phyloP scores from a whole-genome alignment of 2,329 filamentous ascomycete species.

The Chaetomium strumarium region DNA sequence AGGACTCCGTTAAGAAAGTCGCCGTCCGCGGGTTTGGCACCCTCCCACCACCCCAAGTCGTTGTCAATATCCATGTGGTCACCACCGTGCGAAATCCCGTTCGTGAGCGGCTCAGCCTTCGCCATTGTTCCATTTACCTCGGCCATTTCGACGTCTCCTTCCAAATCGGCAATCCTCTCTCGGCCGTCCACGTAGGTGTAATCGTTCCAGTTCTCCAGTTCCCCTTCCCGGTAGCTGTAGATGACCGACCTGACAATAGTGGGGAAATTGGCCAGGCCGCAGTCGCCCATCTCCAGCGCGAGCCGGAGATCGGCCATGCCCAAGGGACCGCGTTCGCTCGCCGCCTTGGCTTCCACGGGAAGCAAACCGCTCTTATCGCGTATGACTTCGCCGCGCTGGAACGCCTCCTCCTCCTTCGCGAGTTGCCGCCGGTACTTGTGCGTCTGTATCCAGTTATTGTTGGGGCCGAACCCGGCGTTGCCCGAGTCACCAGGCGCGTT shows the following conservation, averaged over 20 bases:
- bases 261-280: conserved; percentile 71
- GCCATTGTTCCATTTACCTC: conserved; percentile 29
- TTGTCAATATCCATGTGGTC: conserved; percentile 57
- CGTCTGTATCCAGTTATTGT: conserved; percentile 69
- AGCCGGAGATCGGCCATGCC: conserved; percentile 74
- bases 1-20: conserved; percentile 50
- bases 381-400: conserved; percentile 64
- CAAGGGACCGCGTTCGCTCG: conserved; percentile 63
- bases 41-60: conserved; percentile 59
- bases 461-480: conserved; percentile 57
- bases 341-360: conserved; percentile 73
- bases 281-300: conserved; percentile 68
- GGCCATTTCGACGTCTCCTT: conserved; percentile 30
- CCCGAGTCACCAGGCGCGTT: conserved; percentile 60
- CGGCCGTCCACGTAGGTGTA: conserved; percentile 47
- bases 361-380: conserved; percentile 72
- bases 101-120: conserved; percentile 36
- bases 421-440: conserved; percentile 71
- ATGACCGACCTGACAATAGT: conserved; percentile 65
- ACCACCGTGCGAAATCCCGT: conserved; percentile 38
- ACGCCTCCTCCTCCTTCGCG: conserved; percentile 67
- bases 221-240: conserved; percentile 67
- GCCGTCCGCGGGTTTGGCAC: conserved; percentile 47
- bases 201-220: conserved; percentile 61
- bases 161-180: conserved; percentile 24